Conservation (phyloP, 2,329 filamentous ascomycete species). For the Scytalidium sp. region DNA sequence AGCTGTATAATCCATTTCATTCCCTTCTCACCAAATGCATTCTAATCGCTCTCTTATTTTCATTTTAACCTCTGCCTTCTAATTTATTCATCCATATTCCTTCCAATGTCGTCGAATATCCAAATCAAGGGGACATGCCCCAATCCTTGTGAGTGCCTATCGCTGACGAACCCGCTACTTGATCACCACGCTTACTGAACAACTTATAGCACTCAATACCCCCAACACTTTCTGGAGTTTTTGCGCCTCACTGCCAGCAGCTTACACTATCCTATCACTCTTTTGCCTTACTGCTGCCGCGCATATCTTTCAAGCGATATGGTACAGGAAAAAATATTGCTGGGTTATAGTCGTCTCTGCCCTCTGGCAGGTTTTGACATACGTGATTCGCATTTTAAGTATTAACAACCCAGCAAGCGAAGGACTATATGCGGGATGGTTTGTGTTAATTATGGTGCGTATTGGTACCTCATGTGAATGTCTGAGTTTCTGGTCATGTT, state of each 20-base stretch:
- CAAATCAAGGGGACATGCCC: neutral
- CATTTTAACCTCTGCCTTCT: neutral
- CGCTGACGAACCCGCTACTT: neutral
- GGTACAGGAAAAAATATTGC: conserved; percentile 26
- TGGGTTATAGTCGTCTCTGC: conserved; percentile 14
- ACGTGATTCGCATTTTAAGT: conserved; percentile 14
- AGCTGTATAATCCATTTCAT: too few species aligned
- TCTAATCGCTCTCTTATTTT: too few species aligned
- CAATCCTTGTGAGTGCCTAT: neutral
- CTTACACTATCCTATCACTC: conserved; percentile 29
- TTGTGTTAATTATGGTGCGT: conserved; percentile 16
- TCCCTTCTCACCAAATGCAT: too few species aligned
- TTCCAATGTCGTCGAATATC: neutral
- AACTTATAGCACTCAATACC: neutral
- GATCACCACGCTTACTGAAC: neutral
- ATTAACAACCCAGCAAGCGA: conserved; percentile 27
- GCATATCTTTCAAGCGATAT: conserved; percentile 30
- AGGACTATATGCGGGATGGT: conserved; percentile 13
- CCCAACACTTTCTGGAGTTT: conserved; percentile 10
- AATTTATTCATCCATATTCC: too few species aligned
- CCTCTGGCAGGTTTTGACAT: conserved; percentile 11
- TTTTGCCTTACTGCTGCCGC: conserved; percentile 27
- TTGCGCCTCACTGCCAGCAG: conserved; percentile 28
- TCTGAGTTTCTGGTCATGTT: too few species aligned
- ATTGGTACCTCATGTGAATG: neutral